Evolutionary conservation across 257 asterid species (phyloP).

Genomic region (Perilla frutescens): DNA sequence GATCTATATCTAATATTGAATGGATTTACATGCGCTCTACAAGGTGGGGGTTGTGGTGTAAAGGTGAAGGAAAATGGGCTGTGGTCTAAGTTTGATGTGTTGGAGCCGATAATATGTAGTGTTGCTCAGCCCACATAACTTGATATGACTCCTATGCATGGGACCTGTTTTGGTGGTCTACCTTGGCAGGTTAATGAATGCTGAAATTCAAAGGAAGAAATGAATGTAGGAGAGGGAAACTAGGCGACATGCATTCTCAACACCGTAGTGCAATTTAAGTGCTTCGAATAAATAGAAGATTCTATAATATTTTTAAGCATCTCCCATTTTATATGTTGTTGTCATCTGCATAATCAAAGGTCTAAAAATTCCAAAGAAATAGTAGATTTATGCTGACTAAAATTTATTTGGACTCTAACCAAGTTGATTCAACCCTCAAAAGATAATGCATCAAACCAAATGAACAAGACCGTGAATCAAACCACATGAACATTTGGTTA

Average conservation of each 20-base stretch:
- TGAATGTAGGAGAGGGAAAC: conserved; percentile 2
- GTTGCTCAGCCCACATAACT: background rate
- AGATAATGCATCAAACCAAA: background rate
- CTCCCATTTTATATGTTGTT: conserved; percentile 3
- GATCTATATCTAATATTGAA: conserved; percentile 2
- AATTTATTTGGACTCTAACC: background rate
- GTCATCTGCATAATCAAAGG: background rate
- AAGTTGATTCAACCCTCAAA: background rate
- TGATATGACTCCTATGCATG: conserved; percentile 20
- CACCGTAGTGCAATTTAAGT: background rate
- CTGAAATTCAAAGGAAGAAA: conserved; percentile 3
- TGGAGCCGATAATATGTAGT: background rate
- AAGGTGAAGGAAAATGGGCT: conserved; percentile 2
- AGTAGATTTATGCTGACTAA: background rate
- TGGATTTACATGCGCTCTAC: background rate
- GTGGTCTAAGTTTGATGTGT: background rate
- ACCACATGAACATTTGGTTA: conserved; percentile 16
- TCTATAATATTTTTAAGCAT: conserved; percentile 4
- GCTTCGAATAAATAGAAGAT: conserved; percentile 13
- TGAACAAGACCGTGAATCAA: background rate
- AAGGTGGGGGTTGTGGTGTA: conserved; percentile 2
- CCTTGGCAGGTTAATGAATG: conserved; percentile 6
- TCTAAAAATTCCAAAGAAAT: background rate
- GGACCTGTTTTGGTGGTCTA: background rate
- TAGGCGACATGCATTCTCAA: conserved; percentile 7